Evolutionary conservation across 305 asterid genomes (phyloP), one percentile per base, ranked within the genome.

Genomic region (Ajuga reptans): DNA sequence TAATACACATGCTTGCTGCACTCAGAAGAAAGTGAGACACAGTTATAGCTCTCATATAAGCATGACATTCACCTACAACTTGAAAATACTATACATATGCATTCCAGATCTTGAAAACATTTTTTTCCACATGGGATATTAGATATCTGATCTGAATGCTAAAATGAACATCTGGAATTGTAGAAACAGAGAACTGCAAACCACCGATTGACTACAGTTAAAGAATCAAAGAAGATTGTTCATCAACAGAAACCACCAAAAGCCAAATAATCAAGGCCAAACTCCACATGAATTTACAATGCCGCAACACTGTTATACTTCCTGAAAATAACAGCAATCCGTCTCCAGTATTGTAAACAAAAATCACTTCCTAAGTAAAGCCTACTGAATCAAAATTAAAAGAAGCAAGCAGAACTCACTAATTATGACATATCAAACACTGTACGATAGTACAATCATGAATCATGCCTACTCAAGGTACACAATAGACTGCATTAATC

Each of bases 161-260:
- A 3, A 34, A 43, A 17, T 4, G 39, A 37, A 62, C 49, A 43
- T 31, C 16, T 17, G 14, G 6, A 39, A 46, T 31, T 17, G 51
- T 46, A 10, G 8, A 50, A 72, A 24, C 16, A 15, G 6, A 18
- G 37, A 47, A 14, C 33, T 29, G 39, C 2, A 41, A 63, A 45
- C 36, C 41, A 68, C 39, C 16, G 62, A 39, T 18, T 17, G 21
- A 17, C 24, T 50, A 66, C 6, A 27, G 4, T 12, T 47, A 5
- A 16, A 54, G 39, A 55, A 70, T 10, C 16, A 45, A 42, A 41
- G 45, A 51, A 41, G 68, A 31, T 16, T 31, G 52, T 29, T 47
- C 52, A 36, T 54, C 68, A 66, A 57, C 37, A 66, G 41, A 57
- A 69, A 73, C 51, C 59, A 50, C 1, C 4, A 41, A 68, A 68